These are phyloP conservation scores for Flaveria trinervia DNA, from an alignment of 129 eudicot genomes.

Conservation along the genomic window DNA sequence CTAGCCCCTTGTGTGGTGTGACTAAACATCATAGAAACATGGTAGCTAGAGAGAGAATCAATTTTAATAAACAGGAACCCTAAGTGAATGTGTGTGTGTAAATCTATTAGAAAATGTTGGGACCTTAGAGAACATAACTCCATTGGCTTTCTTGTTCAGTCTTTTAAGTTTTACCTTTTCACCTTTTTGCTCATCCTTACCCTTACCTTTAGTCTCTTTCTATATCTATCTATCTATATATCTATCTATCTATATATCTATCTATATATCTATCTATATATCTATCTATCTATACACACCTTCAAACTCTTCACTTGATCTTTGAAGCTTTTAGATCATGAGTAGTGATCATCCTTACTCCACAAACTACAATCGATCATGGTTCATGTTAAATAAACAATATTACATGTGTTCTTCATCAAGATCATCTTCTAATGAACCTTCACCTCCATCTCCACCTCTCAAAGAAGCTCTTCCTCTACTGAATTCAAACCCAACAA, in stretches of 20 bases:
- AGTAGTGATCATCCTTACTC: constrained; percentile 54
- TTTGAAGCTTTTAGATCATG: constrained; percentile 38
- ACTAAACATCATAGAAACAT: too few species aligned
- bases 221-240: neutral
- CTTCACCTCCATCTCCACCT: constrained; percentile 66
- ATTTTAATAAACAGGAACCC: too few species aligned
- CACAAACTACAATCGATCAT: constrained; percentile 42
- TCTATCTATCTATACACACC: neutral
- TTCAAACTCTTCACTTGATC: constrained; percentile 13
- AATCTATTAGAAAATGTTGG: too few species aligned
- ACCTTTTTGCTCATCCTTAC: too few species aligned
- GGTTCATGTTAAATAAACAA: constrained; percentile 40
- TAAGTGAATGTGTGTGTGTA: too few species aligned
- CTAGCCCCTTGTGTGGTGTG: too few species aligned
- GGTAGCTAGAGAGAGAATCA: too few species aligned
- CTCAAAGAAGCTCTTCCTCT: constrained; percentile 79
- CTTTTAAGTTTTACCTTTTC: too few species aligned
- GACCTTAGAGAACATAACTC: too few species aligned
- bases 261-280: neutral
- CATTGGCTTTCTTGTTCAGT: too few species aligned
- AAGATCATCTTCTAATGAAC: constrained; percentile 16
- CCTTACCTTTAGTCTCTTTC: too few species aligned
- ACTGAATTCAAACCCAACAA: constrained; percentile 58
- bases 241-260: too few species aligned
- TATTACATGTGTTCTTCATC: constrained; percentile 1